Base-by-base conservation (phyloP, 1,284 basidiomycete species). In the Cyathus pygmaeus region DNA sequence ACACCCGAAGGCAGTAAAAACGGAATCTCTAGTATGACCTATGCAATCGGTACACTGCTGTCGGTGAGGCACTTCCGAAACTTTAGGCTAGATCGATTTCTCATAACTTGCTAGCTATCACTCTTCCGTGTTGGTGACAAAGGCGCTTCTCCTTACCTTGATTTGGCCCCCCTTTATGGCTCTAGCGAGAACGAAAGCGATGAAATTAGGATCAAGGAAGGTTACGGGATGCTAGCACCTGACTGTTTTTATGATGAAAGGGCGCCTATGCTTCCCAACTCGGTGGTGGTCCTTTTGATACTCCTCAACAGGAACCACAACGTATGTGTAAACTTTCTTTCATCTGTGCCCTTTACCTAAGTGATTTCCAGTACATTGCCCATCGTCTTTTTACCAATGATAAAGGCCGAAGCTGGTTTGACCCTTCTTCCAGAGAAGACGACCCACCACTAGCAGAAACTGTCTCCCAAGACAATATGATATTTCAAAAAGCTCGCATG, bases 251-350 rank as follows among this genome's bases (percentile, higher is more conserved):
- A 36, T 42, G 69, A 69, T 13, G 65, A 69, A 55, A 60, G 61
- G 15, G 41, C 56, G 23, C 56, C 39, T 52, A 57, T 62, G 36
- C 55, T 64, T 13, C 61, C 69, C 11, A 59, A 60, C 44, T 59
- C 64, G 2, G 65, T 63, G 7, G 56, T 64, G 3, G 67, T 59
- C 19, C 56, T 71, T 5, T 53, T 71, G 26, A 61, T 71, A 30
- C 65, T 71, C 21, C 67, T 59, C 61, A 70, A 69, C 55, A 57
- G 69, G 50, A 65, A 69, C 42, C 69, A 70, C 56, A 70, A 70
- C 39, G 69, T 70, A 60, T 39, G 67, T 21, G 44, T 46, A 24
- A 9, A 7, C 7, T 7, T 6, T 46, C 19, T n/a, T 46, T 46
- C n/a, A 7, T n/a, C n/a, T 7, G n/a, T 46, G 9, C 44, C 24